Base-by-base conservation (phyloP, 805 yeast genomes). In the Scheffersomyces ergatensis region DNA sequence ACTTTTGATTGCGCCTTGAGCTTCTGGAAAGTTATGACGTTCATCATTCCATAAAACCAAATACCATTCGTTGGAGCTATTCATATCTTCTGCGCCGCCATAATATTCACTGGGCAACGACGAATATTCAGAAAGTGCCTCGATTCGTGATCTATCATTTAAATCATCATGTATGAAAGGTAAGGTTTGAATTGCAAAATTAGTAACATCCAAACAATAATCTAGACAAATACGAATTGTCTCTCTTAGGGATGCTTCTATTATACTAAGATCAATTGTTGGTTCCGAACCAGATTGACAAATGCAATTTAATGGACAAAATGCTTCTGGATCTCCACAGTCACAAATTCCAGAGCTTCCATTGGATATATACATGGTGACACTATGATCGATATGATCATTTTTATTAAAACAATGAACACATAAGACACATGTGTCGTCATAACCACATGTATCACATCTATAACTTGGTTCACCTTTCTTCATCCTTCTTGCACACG, bases 1-100 rank as follows among this genome's bases (percentile, higher is more conserved):
- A 2, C 57, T 55, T 4, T 49, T 48, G 27, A 82, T 68, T 3
- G 80, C 78, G 11, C 60, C 57, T 14, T 65, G 67, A 1, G 86
- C 86, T 42, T 78, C 76, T 2, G 71, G 65, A 48, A 73, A 77
- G 50, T 78, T 76, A 52, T 86, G 93, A 48, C 69, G 72, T 51
- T 86, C 93, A 54, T 86, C 95, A 57, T 86, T 86, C 85, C 90
- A 86, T n/a, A 84, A 65, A 17, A 82, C 54, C 24, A 85, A 65
- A 32, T 67, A 61, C 64, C 75, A 81, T 31, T 38, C 36, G 12
- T 65, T 42, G 12, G 41, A 36, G 2, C 68, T 44, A 48, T 73
- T 70, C 7, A 16, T 17, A 47, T 72, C 78, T 8, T 37, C 45
- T 0, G 47, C 58, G 0, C 54, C 57, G 9, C 64, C 67, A 42